phyloP scores from a whole-genome alignment of 1,284 basidiomycete genomes.

The Phenoliferia sp. region DNA sequence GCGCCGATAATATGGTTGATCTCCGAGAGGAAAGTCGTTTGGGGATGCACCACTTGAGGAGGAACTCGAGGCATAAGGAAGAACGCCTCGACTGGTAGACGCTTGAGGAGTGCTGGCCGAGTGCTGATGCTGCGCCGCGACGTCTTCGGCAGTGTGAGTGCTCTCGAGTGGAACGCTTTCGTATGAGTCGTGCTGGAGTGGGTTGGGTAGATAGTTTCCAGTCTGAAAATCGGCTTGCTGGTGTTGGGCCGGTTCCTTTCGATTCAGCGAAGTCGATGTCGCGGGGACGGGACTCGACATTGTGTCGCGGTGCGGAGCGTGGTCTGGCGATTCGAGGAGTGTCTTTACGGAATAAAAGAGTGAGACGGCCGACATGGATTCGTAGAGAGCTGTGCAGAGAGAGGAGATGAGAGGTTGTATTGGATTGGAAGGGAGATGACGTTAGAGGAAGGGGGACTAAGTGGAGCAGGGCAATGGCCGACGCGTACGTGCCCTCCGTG shows the following conservation, averaged over 20 bases:
- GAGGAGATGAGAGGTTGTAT: no score
- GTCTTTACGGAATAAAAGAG: no score
- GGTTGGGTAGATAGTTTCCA: neutral
- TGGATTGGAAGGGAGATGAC: no score
- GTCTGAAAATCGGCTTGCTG: neutral
- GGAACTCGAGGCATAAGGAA: constrained; percentile 2
- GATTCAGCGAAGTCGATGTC: neutral
- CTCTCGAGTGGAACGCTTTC: constrained; percentile 24
- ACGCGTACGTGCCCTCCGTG: no score
- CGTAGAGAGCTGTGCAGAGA: no score
- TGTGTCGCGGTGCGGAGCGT: no score
- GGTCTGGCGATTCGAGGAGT: no score
- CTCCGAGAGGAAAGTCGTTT: neutral
- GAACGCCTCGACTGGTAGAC: neutral
- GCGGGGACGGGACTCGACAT: neutral
- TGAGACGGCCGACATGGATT: no score
- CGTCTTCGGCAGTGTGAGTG: constrained; percentile 12
- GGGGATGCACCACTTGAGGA: neutral
- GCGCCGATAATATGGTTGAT: constrained; percentile 21
- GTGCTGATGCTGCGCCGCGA: neutral
- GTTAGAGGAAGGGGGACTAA: no score
- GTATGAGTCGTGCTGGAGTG: neutral
- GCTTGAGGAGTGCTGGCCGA: neutral
- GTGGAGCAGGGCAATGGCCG: no score
- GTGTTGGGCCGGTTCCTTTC: neutral